Conservation (phyloP, 2,329 filamentous ascomycete genomes). For the Pseudogymnoascus sp. region DNA sequence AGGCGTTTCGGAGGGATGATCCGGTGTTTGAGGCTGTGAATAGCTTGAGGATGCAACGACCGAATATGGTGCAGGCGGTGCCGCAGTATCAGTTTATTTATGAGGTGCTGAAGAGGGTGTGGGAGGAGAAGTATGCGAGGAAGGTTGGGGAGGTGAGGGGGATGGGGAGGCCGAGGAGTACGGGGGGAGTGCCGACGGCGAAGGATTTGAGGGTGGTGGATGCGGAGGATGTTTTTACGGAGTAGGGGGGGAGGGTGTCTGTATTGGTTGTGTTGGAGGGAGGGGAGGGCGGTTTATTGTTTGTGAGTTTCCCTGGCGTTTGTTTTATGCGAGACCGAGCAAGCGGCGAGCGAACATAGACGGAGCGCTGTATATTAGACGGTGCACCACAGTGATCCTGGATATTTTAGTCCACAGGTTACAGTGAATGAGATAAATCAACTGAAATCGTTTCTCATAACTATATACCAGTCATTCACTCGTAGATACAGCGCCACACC, state of each 20-base stretch:
- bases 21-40: constrained; percentile 76
- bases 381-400: not conserved
- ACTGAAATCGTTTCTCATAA: constrained; percentile 9
- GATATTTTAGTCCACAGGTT: not conserved
- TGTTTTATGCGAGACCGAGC: not conserved
- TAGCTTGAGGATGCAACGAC: constrained; percentile 73
- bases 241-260: not conserved
- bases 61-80: constrained; percentile 92
- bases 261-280: not conserved
- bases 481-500: not conserved
- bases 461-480: constrained; percentile 11
- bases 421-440: not conserved
- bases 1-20: constrained; percentile 43
- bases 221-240: constrained; percentile 6
- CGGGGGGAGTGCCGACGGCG: not conserved
- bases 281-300: not conserved
- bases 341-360: not conserved
- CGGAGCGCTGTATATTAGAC: not conserved
- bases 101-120: constrained; percentile 70
- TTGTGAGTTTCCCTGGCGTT: not conserved
- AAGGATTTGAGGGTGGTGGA: not conserved
- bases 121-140: constrained; percentile 55
- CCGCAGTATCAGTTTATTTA: constrained; percentile 84
- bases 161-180: not conserved
- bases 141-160: not conserved